Conservation (phyloP, 805 yeast genomes). For the Saccharomycopsis vini region DNA sequence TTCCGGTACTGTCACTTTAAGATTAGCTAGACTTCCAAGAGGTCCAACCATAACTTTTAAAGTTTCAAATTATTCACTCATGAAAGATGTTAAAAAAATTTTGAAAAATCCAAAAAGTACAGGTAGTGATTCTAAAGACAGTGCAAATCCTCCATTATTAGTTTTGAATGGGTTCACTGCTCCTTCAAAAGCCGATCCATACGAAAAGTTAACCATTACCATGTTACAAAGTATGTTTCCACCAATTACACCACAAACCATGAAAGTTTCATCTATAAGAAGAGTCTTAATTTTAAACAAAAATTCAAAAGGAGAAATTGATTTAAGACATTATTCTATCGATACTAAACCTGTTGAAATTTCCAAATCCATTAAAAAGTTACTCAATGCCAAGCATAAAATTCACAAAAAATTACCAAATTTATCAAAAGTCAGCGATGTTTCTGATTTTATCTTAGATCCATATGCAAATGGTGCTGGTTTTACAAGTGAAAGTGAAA, state of each 20-base stretch:
- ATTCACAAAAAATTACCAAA: constrained; percentile 62
- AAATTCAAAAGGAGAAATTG: constrained; percentile 66
- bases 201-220: constrained; percentile 77
- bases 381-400: constrained; percentile 53
- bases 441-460: constrained; percentile 75
- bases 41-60: constrained; percentile 91
- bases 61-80: constrained; percentile 66
- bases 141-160: constrained; percentile 73
- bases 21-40: constrained; percentile 80
- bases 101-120: constrained; percentile 74
- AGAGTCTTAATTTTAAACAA: constrained; percentile 80
- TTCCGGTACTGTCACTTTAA: constrained; percentile 70
- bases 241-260: constrained; percentile 78
- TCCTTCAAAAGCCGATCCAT: constrained; percentile 51
- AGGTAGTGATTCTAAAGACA: constrained; percentile 52
- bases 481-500: constrained; percentile 84
- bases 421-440: constrained; percentile 57
- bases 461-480: constrained; percentile 71
- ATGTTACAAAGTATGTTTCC: constrained; percentile 95
- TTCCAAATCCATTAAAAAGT: constrained; percentile 60
- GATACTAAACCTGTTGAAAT: constrained; percentile 79
- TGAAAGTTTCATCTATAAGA: constrained; percentile 64
- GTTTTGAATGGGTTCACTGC: constrained; percentile 82
- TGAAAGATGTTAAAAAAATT: constrained; percentile 66
- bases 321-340: constrained; percentile 82